phyloP scores from a whole-genome alignment of 2,329 filamentous ascomycete species.

The Claviceps monticola region DNA sequence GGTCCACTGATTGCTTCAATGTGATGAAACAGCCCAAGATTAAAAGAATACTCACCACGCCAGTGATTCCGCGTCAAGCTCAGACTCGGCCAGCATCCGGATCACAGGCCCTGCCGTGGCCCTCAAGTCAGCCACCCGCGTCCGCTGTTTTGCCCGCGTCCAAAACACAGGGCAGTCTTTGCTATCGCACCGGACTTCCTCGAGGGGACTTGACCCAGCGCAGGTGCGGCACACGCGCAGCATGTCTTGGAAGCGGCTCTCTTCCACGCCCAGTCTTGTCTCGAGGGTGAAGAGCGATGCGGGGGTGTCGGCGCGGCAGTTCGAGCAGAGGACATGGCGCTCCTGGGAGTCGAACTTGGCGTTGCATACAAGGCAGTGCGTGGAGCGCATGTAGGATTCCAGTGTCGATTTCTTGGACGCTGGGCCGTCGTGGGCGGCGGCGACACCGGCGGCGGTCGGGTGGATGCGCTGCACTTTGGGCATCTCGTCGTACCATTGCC shows the following conservation, averaged over 20 bases:
- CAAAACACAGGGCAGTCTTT: constrained; percentile 92
- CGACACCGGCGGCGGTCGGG: constrained; percentile 13
- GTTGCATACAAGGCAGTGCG: constrained; percentile 63
- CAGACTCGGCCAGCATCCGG: constrained; percentile 14
- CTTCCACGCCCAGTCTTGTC: constrained; percentile 44
- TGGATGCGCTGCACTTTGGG: constrained; percentile 70
- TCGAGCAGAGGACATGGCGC: constrained; percentile 36
- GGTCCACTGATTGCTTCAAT: too few species aligned
- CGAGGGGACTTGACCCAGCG: constrained; percentile 55
- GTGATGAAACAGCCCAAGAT: too few species aligned
- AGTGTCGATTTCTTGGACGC: constrained; percentile 52
- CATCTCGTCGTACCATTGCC: constrained; percentile 93
- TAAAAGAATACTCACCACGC: constrained; percentile 17
- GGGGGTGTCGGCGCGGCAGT: constrained; percentile 41
- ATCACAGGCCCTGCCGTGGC: constrained; percentile 19
- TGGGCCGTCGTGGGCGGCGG: constrained; percentile 6
- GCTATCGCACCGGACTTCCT: constrained; percentile 77
- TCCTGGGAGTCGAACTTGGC: constrained; percentile 14
- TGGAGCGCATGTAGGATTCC: constrained; percentile 83
- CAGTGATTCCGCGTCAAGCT: constrained; percentile 14
- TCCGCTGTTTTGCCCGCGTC: constrained; percentile 50
- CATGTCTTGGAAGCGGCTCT: constrained; percentile 50
- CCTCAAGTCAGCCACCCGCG: constrained; percentile 29
- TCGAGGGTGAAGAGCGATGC: constrained; percentile 52
- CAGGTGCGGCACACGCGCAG: constrained; percentile 68